Evolutionary conservation across 257 asterid species (phyloP), one percentile per base, ranked within the genome.

Genomic region (Haberlea rhodopensis): DNA sequence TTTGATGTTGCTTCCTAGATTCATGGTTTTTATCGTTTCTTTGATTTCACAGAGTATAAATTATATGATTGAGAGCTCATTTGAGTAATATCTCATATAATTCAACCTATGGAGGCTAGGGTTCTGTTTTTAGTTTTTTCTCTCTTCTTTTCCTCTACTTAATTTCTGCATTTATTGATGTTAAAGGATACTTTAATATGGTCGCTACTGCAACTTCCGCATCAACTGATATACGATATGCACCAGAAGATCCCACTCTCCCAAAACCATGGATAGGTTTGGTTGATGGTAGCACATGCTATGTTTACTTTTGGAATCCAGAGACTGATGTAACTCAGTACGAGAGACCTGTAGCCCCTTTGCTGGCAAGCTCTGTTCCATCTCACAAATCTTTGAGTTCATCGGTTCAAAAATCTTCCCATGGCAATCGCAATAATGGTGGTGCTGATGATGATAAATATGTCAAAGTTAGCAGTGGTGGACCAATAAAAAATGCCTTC

Each of bases 201-300:
- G 86, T 90, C 1, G 75, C 92, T 49, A 48, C 89, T 64, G 87
- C 81, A 60, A 43, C 87, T 55, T 75, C 75, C 65, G 51, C 83
- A 5, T 62, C 83, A 53, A 28, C 78, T 71, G 84, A 85, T 45
- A 67, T 87, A 52, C 79, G 84, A 4, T 94, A 86, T 75, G 99
- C 99, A 13, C 99, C 99, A 13, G 99, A 94, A 76, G 99, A 94
- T 72, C 88, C 96, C 34, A 75, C 87, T 66, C 95, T 94, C 63
- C 99, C 97, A 20, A 94, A 83, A 71, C 99, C 99, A 21, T 94
- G 99, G 99, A 84, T 68, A 79, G 97, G 95, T 34, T 78, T 94
- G 29, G 89, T 94, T 63, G 99, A 94, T 75, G 87, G 80, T 28
- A 86, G 76, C 64, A 94, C 99, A 65, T 95, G 96, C 45, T 90